These are phyloP conservation scores for Alternaria incomplexa DNA, from an alignment of 2,329 filamentous ascomycete species.

Conservation along the genomic window DNA sequence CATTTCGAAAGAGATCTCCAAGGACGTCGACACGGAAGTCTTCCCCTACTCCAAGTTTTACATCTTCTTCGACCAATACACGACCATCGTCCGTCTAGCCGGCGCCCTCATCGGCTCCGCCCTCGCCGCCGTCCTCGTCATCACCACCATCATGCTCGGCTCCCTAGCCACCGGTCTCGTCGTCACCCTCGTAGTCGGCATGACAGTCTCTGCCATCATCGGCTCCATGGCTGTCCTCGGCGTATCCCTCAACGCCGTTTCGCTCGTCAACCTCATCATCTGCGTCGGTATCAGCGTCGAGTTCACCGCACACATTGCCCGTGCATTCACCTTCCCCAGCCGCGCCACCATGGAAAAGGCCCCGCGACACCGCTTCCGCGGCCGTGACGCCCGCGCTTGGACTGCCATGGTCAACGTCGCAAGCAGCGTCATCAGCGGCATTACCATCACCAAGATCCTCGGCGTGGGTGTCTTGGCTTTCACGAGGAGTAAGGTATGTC, in stretches of 20 bases:
- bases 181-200: slow-evolving; percentile 84
- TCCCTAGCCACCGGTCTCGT: slow-evolving; percentile 81
- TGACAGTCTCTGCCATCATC: slow-evolving; percentile 94
- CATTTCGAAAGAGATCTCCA: slow-evolving; percentile 77
- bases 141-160: slow-evolving; percentile 82
- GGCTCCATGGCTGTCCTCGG: slow-evolving; percentile 89
- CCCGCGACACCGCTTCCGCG: slow-evolving; percentile 73
- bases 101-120: slow-evolving; percentile 81
- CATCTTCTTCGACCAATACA: slow-evolving; percentile 98
- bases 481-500: slow-evolving; percentile 75
- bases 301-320: slow-evolving; percentile 95
- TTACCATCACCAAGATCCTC: slow-evolving; percentile 92
- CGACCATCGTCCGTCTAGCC: slow-evolving; percentile 80
- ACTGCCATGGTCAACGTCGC: slow-evolving; percentile 94
- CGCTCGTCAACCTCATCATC: slow-evolving; percentile 94
- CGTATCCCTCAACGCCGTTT: slow-evolving; percentile 93
- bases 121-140: slow-evolving; percentile 80
- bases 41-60: slow-evolving; percentile 99
- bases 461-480: slow-evolving; percentile 93
- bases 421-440: slow-evolving; percentile 91
- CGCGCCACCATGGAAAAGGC: slow-evolving; percentile 80
- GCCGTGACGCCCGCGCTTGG: slow-evolving; percentile 86
- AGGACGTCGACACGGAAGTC: slow-evolving; percentile 76
- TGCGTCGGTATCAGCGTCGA: slow-evolving; percentile 96
- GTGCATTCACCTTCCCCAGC: slow-evolving; percentile 94